Base-by-base conservation (phyloP, 1,284 basidiomycete species). In the Puccinia hordei region DNA sequence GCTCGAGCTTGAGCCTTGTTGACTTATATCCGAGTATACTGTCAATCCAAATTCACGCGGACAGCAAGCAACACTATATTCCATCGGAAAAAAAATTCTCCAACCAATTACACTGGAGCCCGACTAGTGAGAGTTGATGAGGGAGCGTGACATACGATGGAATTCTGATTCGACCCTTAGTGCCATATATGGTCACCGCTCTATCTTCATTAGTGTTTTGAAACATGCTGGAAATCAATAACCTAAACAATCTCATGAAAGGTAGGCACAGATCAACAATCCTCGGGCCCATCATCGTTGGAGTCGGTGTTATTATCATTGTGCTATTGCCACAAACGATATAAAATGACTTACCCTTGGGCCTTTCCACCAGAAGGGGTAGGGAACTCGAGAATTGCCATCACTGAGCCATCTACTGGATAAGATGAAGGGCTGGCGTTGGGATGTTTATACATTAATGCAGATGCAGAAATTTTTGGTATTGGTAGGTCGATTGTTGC, bases 131-230 rank as follows among this genome's bases (percentile, higher is more conserved):
- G n/a, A 12, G 30, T 0, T 3, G 35, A 65, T 12, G 5, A 53
- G 59, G 19, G 15, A 30, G 19, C 15, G 0, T 27, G 17, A 51
- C 46, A 22, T 44, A 76, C 73, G 30, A 59, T 19, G 63, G 61
- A 51, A 78, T 69, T 71, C 75, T 51, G 65, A 78, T 78, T 33
- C 53, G 65, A 17, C 75, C 75, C 13, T 51, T 69, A 24, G 63
- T 68, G 35, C 75, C 75, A 59, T 69, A 78, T n/a, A 78, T 78
- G 2, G 75, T 78, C 17, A 78, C 75, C 4, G 65, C 75, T 44
- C 75, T 55, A 27, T 78, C 75, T 22, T 35, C 13, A 27, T 68
- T 41, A 3, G 75, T 78, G 3, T n/a, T 24, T 30, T 68, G 63
- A 22, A 68, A 33, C 27, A 78, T 68, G 41, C 75, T 78, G 27